Conservation (phyloP, 305 asterid species). For the Solanum hybrid region DNA sequence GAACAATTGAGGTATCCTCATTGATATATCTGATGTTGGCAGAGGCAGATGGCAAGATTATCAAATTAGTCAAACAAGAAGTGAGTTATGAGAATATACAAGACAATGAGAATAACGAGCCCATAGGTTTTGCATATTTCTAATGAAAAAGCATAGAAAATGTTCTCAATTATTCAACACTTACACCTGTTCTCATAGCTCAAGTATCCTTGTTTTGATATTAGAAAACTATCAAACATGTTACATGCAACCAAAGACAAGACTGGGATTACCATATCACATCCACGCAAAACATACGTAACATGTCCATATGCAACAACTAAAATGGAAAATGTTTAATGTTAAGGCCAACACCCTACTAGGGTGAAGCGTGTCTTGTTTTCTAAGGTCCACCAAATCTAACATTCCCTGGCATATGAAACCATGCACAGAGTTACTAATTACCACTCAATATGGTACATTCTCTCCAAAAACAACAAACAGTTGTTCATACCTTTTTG, state of each 20-base stretch:
- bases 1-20: slow-evolving; percentile 66
- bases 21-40: slow-evolving; percentile 32
- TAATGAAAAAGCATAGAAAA: not conserved
- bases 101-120: not conserved
- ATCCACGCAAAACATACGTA: not conserved
- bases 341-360: not conserved
- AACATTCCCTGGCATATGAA: not conserved
- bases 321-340: not conserved
- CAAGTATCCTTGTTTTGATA: not conserved
- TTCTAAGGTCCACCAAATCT: not conserved
- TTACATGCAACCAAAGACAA: not conserved
- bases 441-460: not conserved
- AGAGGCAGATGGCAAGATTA: not conserved
- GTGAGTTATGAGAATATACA: not conserved
- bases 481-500: slow-evolving; percentile 48
- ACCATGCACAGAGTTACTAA: not conserved
- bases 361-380: not conserved
- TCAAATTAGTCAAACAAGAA: not conserved
- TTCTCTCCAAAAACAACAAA: not conserved
- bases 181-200: not conserved
- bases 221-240: not conserved
- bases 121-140: not conserved
- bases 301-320: not conserved
- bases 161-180: not conserved
- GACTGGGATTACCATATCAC: not conserved